Evolutionary conservation across 2,329 filamentous ascomycete genomes (phyloP).

Genomic region (Penicillium sp.): DNA sequence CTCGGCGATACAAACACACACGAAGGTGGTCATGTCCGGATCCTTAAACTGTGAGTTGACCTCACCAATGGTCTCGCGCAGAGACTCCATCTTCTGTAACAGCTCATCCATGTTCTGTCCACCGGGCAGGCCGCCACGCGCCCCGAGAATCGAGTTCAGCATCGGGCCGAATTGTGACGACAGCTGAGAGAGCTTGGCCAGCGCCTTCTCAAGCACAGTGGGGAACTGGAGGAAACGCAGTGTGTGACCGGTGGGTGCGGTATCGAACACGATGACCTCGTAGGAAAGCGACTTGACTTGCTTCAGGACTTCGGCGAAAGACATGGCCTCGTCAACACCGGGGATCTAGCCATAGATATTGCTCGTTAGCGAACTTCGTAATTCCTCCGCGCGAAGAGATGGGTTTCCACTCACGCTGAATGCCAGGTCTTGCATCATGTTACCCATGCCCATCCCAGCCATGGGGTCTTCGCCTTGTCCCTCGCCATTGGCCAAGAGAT

Average conservation of each 20-base stretch:
- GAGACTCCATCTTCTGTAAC: constrained; percentile 89
- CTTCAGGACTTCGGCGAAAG: constrained; percentile 97
- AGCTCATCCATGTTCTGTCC: constrained; percentile 92
- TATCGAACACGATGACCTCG: constrained; percentile 99
- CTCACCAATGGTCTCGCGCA: constrained; percentile 90
- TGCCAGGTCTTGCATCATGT: constrained; percentile 98
- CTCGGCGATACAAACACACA: constrained; percentile 97
- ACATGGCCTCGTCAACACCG: constrained; percentile 99
- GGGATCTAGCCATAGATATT: constrained; percentile 70
- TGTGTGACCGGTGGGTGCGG: constrained; percentile 95
- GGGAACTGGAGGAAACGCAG: constrained; percentile 98
- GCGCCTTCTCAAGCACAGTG: constrained; percentile 94
- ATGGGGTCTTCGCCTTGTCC: constrained; percentile 67
- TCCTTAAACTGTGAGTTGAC: constrained; percentile 99
- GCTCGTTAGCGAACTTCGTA: not conserved
- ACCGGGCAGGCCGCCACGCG: constrained; percentile 76
- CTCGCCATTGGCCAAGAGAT: constrained; percentile 79
- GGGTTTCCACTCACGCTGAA: constrained; percentile 69
- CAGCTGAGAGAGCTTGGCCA: constrained; percentile 95
- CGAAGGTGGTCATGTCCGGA: constrained; percentile 91
- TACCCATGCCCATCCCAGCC: constrained; percentile 74
- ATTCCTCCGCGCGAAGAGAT: not conserved
- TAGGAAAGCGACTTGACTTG: constrained; percentile 99
- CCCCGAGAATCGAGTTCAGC: constrained; percentile 88
- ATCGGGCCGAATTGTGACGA: constrained; percentile 94